Base-by-base conservation (phyloP, 225 moss, liverwort and hornwort species). In the Anthoceros angustus region DNA sequence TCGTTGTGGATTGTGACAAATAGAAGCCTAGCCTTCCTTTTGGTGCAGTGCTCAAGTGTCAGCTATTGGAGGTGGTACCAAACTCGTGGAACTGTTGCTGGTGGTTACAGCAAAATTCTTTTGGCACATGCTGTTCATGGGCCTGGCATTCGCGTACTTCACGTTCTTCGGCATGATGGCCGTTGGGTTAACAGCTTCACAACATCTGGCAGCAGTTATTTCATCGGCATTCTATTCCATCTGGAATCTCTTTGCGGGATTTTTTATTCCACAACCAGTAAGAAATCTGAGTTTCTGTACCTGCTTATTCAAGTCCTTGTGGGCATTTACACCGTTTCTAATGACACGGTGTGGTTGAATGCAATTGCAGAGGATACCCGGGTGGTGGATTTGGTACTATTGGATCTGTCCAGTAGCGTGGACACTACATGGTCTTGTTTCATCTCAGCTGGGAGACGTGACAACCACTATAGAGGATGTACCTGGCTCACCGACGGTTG, bases 111-210 rank as follows among this genome's bases (percentile, higher is more conserved):
- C 69, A 14, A 82, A 82, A 66, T 82, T 82, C 74, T 74, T 82
- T 26, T 82, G 82, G 82, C 78, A 71, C 39, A 42, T 78, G 23
- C 8, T 78, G 0, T 78, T 71, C 72, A 76, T 82, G 82, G 69
- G 66, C 32, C 42, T 82, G 67, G 78, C 78, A 3, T 74, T 82
- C 18, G 40, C 45, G 0, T 82, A 82, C 74, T 78, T 78, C 73
- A 82, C 82, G 25, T 78, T 76, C 61, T 82, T 76, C 45, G 82
- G 82, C 23, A 82, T 82, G 78, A 78, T 82, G 78, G 78, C 78
- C 12, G 73, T 82, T 50, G 78, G 75, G 6, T 73, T 82, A 2
- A 82, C 78, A 7, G 71, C 76, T 26, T 75, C 78, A 2, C 78
- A 78, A 64, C 78, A 78, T 63, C 67, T 82, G 76, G 78, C 82